Percentiles rank a stretch among this genome's conserved stretches.
phyloP scores from a whole-genome alignment of 2,329 filamentous ascomycete genomes.

The Cadophora gregata region DNA sequence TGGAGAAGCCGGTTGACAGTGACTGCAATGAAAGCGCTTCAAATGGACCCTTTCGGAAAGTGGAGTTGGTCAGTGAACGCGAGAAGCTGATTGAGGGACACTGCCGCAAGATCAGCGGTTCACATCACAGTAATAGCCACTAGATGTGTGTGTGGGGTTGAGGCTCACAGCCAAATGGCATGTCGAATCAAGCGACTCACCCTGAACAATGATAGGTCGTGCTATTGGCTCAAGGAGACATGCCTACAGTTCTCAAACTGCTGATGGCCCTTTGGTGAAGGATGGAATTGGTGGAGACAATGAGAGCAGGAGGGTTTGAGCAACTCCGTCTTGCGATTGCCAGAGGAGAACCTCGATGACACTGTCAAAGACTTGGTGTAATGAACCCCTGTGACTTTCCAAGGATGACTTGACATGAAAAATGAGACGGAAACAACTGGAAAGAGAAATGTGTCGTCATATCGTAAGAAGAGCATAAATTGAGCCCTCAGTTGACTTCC shows the following conservation, averaged over 20 bases:
- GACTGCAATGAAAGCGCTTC: not conserved
- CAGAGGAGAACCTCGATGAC: slow-evolving; percentile 16
- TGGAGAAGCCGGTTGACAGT: not conserved
- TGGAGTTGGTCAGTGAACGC: not conserved
- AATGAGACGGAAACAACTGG: not conserved
- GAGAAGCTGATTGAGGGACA: not conserved
- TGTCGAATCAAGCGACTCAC: not conserved
- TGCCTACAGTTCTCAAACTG: not conserved
- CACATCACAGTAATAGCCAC: not conserved
- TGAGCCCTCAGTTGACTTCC: not conserved
- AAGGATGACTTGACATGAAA: not conserved
- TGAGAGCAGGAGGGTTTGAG: not conserved
- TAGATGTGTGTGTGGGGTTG: not conserved
- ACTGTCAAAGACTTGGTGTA: not conserved
- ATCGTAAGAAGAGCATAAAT: not conserved
- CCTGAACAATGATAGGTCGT: not conserved
- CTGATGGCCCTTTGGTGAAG: not conserved
- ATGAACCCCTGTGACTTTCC: not conserved
- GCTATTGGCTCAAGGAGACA: not conserved
- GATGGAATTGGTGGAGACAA: not conserved
- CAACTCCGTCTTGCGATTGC: slow-evolving; percentile 6
- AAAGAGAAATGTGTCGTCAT: not conserved
- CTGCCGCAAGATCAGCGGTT: not conserved
- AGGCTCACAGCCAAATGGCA: not conserved
- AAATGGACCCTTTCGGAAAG: not conserved